phyloP scores from a whole-genome alignment of 805 yeast genomes.

The Lachancea fermentati region DNA sequence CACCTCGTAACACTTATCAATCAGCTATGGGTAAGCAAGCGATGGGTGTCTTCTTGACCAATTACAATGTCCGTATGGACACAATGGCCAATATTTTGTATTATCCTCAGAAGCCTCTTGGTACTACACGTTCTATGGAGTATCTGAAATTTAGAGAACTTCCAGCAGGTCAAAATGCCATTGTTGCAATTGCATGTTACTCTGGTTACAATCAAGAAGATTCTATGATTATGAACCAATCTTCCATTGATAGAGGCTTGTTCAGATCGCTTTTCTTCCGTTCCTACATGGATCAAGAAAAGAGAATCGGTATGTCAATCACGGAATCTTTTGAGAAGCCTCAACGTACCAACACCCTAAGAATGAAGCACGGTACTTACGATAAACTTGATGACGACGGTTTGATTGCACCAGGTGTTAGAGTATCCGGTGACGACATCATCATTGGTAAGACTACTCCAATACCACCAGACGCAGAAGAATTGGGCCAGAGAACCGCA shows the following conservation, averaged over 20 bases:
- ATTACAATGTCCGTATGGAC: conserved; percentile 92
- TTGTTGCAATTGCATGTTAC: conserved; percentile 98
- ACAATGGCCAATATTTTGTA: conserved; percentile 91
- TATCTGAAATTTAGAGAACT: conserved; percentile 90
- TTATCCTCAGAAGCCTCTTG: conserved; percentile 99
- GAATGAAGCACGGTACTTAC: conserved; percentile 96
- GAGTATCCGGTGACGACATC: conserved; percentile 98
- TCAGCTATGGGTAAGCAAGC: conserved; percentile 99
- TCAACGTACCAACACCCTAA: conserved; percentile 84
- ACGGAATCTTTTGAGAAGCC: conserved; percentile 98
- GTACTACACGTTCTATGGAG: conserved; percentile 94
- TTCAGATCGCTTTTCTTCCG: conserved; percentile 94
- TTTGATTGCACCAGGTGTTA: conserved; percentile 93
- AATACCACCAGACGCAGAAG: conserved; percentile 98
- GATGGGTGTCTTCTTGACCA: conserved; percentile 98
- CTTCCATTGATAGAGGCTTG: conserved; percentile 92
- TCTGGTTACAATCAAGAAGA: conserved; percentile 99
- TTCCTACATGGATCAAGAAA: conserved; percentile 97
- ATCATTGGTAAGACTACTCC: conserved; percentile 99
- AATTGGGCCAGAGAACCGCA: conserved; percentile 96
- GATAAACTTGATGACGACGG: conserved; percentile 99
- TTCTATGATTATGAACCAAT: conserved; percentile 89
- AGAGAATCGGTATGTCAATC: conserved; percentile 96
- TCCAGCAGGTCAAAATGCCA: conserved; percentile 98
- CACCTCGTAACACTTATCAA: conserved; percentile 98